Evolutionary conservation across 2,329 filamentous ascomycete species (phyloP), one percentile per base, ranked within the genome.

Genomic region (Arthrobotrys megalospora): DNA sequence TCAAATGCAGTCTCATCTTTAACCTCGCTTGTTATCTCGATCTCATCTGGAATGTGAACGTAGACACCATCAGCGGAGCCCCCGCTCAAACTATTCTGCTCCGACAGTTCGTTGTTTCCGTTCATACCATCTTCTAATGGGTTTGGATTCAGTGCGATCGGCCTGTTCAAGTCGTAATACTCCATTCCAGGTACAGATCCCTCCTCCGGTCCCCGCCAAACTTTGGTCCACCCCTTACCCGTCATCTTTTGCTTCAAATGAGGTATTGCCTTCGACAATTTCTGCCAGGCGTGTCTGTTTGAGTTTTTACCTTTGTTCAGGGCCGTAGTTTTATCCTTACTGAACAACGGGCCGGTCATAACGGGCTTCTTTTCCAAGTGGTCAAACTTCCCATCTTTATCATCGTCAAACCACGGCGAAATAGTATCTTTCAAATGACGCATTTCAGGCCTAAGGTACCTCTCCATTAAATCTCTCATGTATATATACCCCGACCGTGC

Each of bases 401-500:
- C 6, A 3, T 32, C n/a, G n/a, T 47, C 8, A 34, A 69, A 6
- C 65, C 65, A 69, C 52, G 65, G 65, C 6, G 65, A 38, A 14
- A 69, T 34, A 16, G 6, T 68, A 48, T 69, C 65, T 21, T n/a
- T 2, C 8, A 60, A 36, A 14, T 28, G 21, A 6, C 11, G 2
- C 55, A 60, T 41, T 7, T 45, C 65, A 5, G 65, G 36, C 19
- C 50, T 19, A 4, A 60, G 11, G 21, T 45, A 11, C 16, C 65
- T 21, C 10, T 69, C 65, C 14, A 60, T 48, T 14, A 69, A n/a
- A 1, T 69, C 65, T 16, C 65, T 14, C 6, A 69, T 34, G 11
- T 69, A 69, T 2, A 58, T 16, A 21, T 69, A 69, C 52, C 65
- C 65, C 3, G 14, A 28, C 28, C n/a, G 14, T 12, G 24, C 24